Percentiles rank a stretch among this genome's conserved stretches.
These are phyloP conservation scores for Neonectria sp. DNA, from an alignment of 2,329 filamentous ascomycete species.

Conservation along the genomic window DNA sequence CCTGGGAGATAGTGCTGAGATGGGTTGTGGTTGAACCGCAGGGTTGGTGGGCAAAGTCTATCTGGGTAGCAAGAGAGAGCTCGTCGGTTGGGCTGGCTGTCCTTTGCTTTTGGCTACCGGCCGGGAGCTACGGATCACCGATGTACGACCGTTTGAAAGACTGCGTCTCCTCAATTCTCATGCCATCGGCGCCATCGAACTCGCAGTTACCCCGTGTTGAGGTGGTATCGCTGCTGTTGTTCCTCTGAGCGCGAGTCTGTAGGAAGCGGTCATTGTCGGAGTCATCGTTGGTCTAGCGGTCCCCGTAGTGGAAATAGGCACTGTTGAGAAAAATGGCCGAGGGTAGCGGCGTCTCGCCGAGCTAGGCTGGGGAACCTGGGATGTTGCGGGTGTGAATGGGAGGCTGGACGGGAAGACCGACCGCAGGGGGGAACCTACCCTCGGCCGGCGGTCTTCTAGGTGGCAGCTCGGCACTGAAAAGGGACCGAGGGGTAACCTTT, in stretches of 20 bases:
- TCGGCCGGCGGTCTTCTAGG: constrained; percentile 56
- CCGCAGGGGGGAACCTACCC: constrained; percentile 56
- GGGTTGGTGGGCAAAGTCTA: constrained; percentile 63
- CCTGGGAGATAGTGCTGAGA: constrained; percentile 62
- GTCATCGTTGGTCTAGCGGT: constrained; percentile 61
- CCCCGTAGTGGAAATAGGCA: constrained; percentile 58
- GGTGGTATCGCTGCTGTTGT: constrained; percentile 68
- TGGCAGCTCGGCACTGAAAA: constrained; percentile 58
- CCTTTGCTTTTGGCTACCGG: constrained; percentile 67
- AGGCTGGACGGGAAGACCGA: constrained; percentile 62
- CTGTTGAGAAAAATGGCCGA: constrained; percentile 65
- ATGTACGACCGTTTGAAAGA: constrained; percentile 66
- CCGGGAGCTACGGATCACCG: constrained; percentile 61
- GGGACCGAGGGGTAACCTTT: constrained; percentile 64
- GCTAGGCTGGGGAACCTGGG: constrained; percentile 61
- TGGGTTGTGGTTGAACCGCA: constrained; percentile 69
- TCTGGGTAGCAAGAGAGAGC: constrained; percentile 55
- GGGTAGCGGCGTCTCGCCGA: constrained; percentile 62
- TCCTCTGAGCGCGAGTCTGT: constrained; percentile 60
- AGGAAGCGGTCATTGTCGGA: constrained; percentile 66
- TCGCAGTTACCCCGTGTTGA: constrained; percentile 63
- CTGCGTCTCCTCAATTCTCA: constrained; percentile 66
- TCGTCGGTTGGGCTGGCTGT: constrained; percentile 70
- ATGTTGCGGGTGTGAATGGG: constrained; percentile 57
- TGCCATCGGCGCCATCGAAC: constrained; percentile 56